Conservation (phyloP, 1,284 basidiomycete species). For the Trichosporon sp. region DNA sequence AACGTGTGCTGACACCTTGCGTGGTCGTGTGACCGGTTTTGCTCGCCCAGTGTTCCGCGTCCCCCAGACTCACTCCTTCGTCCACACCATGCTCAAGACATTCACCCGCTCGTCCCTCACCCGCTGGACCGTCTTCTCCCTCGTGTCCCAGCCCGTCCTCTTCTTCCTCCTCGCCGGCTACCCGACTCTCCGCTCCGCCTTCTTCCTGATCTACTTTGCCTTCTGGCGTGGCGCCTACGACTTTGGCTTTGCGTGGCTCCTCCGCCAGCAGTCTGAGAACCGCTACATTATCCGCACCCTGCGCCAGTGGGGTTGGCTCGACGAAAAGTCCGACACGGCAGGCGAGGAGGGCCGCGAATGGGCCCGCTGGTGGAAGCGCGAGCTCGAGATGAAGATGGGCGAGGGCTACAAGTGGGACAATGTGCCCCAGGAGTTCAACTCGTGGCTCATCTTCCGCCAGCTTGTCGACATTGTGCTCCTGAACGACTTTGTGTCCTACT, state of each 20-base stretch:
- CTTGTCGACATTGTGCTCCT: slow-evolving; percentile 92
- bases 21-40: slow-evolving; percentile 2
- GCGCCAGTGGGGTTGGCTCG: slow-evolving; percentile 81
- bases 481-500: slow-evolving; percentile 95
- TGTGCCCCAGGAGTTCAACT: slow-evolving; percentile 57
- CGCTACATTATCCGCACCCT: slow-evolving; percentile 88
- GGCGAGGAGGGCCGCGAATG: slow-evolving; percentile 64
- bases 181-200: slow-evolving; percentile 57
- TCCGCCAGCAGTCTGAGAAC: slow-evolving; percentile 91
- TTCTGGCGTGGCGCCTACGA: slow-evolving; percentile 95
- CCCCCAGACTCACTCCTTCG: slow-evolving; percentile 91
- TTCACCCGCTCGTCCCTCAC: slow-evolving; percentile 89
- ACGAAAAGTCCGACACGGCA: slow-evolving; percentile 58
- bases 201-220: slow-evolving; percentile 65
- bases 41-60: slow-evolving; percentile 79
- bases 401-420: slow-evolving; percentile 87
- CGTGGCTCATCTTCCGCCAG: slow-evolving; percentile 60
- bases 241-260: slow-evolving; percentile 86
- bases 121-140: slow-evolving; percentile 76
- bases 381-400: slow-evolving; percentile 92
- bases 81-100: slow-evolving; percentile 88
- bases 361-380: slow-evolving; percentile 79
- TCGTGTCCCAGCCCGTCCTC: slow-evolving; percentile 76
- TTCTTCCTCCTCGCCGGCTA: slow-evolving; percentile 68
- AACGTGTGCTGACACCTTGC: background rate